Conservation (phyloP, 768 basidiomycete species). For the Austroboletus eburneus region DNA sequence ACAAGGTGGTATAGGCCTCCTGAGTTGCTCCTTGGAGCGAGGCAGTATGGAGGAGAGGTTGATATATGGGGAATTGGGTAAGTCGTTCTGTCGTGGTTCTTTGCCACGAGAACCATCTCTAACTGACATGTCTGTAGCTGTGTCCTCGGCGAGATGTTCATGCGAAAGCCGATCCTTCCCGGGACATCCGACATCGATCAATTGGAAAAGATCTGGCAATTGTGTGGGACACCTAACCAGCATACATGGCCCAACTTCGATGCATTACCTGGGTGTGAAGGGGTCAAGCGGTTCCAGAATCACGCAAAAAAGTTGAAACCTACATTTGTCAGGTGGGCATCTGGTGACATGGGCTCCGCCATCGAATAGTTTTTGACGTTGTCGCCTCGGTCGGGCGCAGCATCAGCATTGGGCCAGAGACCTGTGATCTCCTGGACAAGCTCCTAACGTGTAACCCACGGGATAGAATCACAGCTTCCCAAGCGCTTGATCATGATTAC, state of each 20-base stretch:
- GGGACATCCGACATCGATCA: conserved; percentile 92
- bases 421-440: conserved; percentile 77
- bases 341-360: neutral
- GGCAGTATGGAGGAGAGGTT: conserved; percentile 88
- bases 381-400: conserved; percentile 8
- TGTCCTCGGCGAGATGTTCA: conserved; percentile 96
- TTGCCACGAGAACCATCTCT: too few relatives aligned
- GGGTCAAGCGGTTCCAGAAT: conserved; percentile 58
- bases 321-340: conserved; percentile 56
- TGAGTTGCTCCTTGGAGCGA: conserved; percentile 84
- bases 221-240: conserved; percentile 87
- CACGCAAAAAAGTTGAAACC: conserved; percentile 53
- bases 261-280: conserved; percentile 72
- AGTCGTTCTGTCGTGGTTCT: conserved; percentile 23
- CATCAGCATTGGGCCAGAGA: conserved; percentile 63
- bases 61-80: conserved; percentile 99
- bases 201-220: conserved; percentile 78
- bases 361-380: conserved; percentile 2
- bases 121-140: too few relatives aligned
- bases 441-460: conserved; percentile 80
- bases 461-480: conserved; percentile 75
- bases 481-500: conserved; percentile 90
- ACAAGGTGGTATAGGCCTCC: conserved; percentile 95
- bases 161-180: conserved; percentile 77
- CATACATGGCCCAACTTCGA: conserved; percentile 79